Percentiles rank a stretch among this genome's conserved stretches.
phyloP scores from a whole-genome alignment of 2,329 filamentous ascomycete species.

The Amphichorda felina region DNA sequence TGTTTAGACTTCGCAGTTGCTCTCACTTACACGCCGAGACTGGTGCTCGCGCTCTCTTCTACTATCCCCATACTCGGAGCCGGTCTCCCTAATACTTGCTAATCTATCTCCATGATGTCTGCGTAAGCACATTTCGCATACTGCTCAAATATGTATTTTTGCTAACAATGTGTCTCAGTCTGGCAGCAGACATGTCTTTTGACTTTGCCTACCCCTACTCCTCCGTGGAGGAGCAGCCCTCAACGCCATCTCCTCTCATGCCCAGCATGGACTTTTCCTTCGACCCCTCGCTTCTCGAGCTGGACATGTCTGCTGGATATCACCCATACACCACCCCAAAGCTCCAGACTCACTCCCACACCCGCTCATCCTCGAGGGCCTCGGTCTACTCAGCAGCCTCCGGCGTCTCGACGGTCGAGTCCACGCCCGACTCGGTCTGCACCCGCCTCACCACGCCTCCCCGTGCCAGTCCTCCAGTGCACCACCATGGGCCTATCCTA shows the following conservation, averaged over 20 bases:
- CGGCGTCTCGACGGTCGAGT: conserved; percentile 42
- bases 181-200: conserved; percentile 6
- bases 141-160: neutral
- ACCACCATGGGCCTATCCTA: conserved; percentile 67
- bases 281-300: conserved; percentile 12
- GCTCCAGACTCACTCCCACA: conserved; percentile 25
- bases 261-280: conserved; percentile 6
- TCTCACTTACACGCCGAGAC: neutral
- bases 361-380: conserved; percentile 51
- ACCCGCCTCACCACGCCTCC: conserved; percentile 58
- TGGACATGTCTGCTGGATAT: conserved; percentile 34
- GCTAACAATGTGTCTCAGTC: conserved; percentile 2
- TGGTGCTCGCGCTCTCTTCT: neutral
- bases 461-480: conserved; percentile 54
- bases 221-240: conserved; percentile 1
- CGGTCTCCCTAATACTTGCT: conserved; percentile 3
- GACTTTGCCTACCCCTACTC: conserved; percentile 4
- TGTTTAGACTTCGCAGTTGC: no score
- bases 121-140: conserved; percentile 1
- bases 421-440: conserved; percentile 51
- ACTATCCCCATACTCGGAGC: neutral
- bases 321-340: conserved; percentile 1
- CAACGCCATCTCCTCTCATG: conserved; percentile 4
- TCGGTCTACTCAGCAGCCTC: conserved; percentile 47
- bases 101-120: conserved; percentile 4